Conservation (phyloP, 345 rosid genomes). For the Lagerstroemia speciosa region DNA sequence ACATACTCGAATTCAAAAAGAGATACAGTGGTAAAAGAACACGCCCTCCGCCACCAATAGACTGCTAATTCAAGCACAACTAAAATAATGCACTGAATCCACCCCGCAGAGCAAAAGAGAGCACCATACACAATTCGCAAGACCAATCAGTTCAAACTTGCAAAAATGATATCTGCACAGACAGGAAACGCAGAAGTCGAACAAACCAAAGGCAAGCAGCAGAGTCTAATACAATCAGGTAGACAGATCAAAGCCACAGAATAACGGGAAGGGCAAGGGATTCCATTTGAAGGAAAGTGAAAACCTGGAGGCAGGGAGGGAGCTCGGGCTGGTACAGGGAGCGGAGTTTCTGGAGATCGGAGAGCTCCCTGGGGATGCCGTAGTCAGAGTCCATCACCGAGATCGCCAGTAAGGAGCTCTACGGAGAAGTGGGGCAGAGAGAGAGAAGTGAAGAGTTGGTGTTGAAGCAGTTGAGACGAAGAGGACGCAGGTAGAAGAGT, state of each 20-base stretch:
- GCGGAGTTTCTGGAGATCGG: conserved; percentile 74
- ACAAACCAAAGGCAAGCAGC: background rate
- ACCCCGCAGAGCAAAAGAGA: background rate
- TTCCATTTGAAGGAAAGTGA: background rate
- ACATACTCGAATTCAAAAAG: background rate
- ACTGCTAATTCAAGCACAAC: background rate
- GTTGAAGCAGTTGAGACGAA: conserved; percentile 1
- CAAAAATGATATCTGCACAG: background rate
- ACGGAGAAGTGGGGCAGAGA: background rate
- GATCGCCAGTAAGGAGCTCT: background rate
- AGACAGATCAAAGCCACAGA: too few species aligned
- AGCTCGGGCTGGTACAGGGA: conserved; percentile 72
- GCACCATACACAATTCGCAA: background rate
- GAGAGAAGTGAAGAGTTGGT: background rate
- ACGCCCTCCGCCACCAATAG: background rate
- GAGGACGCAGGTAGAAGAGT: background rate
- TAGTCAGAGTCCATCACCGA: conserved; percentile 79
- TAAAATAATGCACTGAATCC: background rate
- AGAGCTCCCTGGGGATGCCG: conserved; percentile 88
- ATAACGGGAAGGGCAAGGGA: background rate
- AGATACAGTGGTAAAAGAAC: background rate
- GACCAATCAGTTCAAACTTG: background rate
- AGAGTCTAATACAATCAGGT: too few species aligned
- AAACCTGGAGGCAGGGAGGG: conserved; percentile 94
- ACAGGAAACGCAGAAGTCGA: background rate